These are phyloP conservation scores for Sarcodon aspratus DNA, from an alignment of 768 basidiomycete species.

Conservation along the genomic window DNA sequence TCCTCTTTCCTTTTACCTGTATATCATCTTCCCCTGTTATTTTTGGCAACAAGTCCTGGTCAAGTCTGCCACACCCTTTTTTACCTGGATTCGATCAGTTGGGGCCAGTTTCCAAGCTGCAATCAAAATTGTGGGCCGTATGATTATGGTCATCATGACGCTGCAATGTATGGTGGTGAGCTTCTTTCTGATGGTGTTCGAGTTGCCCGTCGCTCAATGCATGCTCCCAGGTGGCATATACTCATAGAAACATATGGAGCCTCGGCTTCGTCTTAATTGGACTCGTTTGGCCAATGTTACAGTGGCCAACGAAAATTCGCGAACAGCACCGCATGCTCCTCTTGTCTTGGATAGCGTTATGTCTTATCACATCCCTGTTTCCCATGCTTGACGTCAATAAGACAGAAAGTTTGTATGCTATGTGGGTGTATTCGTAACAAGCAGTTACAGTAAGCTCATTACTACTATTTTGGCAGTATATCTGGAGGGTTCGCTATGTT, in stretches of 20 bases:
- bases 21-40: slow-evolving; percentile 63
- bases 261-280: slow-evolving; percentile 51
- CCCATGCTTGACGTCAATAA: slow-evolving; percentile 67
- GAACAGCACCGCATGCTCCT: slow-evolving; percentile 16
- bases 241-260: slow-evolving; percentile 62
- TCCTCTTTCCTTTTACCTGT: slow-evolving; percentile 66
- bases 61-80: neutral
- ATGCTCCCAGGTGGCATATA: slow-evolving; percentile 49
- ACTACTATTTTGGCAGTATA: neutral
- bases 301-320: slow-evolving; percentile 31
- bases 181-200: slow-evolving; percentile 5
- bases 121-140: slow-evolving; percentile 13
- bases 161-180: slow-evolving; percentile 69
- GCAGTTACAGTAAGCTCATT: neutral
- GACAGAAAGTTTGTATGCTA: slow-evolving; percentile 41
- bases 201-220: neutral
- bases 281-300: slow-evolving; percentile 46
- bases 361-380: slow-evolving; percentile 49
- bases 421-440: slow-evolving; percentile 35
- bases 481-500: slow-evolving; percentile 37
- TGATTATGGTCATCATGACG: slow-evolving; percentile 24
- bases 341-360: slow-evolving; percentile 35
- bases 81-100: neutral
- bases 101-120: neutral
- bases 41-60: slow-evolving; percentile 54